Base-by-base conservation (phyloP, 805 yeast genomes). In the Kurtzmaniella cleridarum region DNA sequence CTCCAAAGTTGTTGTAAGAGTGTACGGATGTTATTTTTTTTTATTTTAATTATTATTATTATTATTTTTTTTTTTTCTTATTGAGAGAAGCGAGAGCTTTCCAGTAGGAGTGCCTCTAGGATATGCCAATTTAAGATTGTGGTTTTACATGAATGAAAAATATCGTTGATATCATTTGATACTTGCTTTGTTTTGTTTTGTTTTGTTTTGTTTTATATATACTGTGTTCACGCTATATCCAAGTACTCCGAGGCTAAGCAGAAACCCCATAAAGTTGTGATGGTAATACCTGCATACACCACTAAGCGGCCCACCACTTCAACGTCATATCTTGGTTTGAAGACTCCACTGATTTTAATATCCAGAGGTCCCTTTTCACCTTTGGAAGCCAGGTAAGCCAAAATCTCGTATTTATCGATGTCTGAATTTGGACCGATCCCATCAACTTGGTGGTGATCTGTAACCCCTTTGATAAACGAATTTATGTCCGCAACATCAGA, bases 271-370 rank as follows among this genome's bases (percentile, higher is more conserved):
- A 75, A 59, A 0, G 84, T 82, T 26, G 74, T 59, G 20, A 69
- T 50, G 0, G 93, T 74, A 23, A 91, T 78, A 0, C 98, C 98
- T 1, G 85, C 81, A 60, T 91, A 91, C 1, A 89, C 84, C 13
- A 84, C 60, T 44, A 85, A 64, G 50, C 95, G 72, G 8, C 93
- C 89, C 26, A 86, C 60, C 3, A 87, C 84, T 44, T 84, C 91
- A 24, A 84, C 80, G 41, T 80, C 89, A 48, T 82, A 81, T 35
- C 90, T 71, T 2, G 78, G 73, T 41, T 69, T 70, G 51, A 75
- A 76, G 0, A 78, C 84, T 12, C 73, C 76, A 46, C 67, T 43
- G 32, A 47, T 48, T 67, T 31, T 24, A 16, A 34, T 32, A 8
- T 20, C 16, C 5, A 14, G 9, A 16, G 35, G 17, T 24, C 13